A percentile compares a stretch with the other conserved stretches of the same genome.
Evolutionary conservation across 1,139 yeast genomes (phyloP).

Genomic region (Kluyveromyces marxianus): DNA sequence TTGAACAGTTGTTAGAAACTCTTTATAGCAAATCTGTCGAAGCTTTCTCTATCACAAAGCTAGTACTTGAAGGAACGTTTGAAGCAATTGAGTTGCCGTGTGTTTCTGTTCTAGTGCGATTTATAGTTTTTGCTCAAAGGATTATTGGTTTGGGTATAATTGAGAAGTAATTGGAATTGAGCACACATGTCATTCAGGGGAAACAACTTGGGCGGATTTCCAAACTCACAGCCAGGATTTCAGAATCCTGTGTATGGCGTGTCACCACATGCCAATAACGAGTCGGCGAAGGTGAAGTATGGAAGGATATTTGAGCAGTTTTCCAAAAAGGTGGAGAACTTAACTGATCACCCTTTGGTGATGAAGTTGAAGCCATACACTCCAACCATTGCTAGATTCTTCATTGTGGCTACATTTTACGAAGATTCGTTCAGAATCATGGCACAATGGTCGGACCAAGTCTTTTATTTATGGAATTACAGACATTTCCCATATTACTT

Average conservation of each 20-base stretch:
- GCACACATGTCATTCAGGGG: conserved; percentile 12
- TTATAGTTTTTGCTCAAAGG: no score
- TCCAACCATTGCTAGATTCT: conserved; percentile 81
- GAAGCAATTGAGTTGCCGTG: no score
- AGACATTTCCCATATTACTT: conserved; percentile 75
- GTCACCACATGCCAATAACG: neutral
- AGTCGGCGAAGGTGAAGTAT: neutral
- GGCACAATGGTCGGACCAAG: conserved; percentile 89
- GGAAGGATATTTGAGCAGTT: conserved; percentile 21
- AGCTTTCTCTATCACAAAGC: no score
- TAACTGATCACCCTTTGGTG: conserved; percentile 34
- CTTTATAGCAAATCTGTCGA: no score
- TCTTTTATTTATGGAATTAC: conserved; percentile 71
- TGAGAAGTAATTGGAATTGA: neutral
- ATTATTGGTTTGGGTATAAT: neutral
- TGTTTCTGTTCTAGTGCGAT: no score
- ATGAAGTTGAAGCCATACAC: conserved; percentile 54
- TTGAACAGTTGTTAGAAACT: no score
- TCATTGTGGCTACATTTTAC: conserved; percentile 88
- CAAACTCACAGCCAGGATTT: conserved; percentile 8
- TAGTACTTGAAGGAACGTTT: no score
- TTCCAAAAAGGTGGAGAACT: conserved; percentile 30
- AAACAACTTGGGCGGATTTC: conserved; percentile 7
- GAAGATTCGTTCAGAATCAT: conserved; percentile 84
- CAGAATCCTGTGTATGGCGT: conserved; percentile 5